Evolutionary conservation across 805 yeast species (phyloP), one percentile per base, ranked within the genome.

Genomic region (Ascoidea asiatica): DNA sequence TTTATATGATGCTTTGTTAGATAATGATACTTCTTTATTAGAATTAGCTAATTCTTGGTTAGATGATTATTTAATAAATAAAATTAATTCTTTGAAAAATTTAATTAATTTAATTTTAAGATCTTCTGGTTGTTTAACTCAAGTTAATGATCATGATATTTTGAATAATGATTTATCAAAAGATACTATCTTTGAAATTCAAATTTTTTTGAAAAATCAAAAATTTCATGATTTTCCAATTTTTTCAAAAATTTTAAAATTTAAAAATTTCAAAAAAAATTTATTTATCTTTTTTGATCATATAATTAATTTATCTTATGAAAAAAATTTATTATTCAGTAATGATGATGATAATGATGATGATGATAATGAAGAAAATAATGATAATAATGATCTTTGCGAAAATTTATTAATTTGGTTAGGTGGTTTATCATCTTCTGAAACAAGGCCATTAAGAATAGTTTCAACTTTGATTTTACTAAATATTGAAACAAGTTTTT

Each of bases 61-160:
- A 11, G 78, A 75, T 13, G 63, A 62, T 19, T 81, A 75, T 51
- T 63, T 59, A 39, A 61, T 56, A 8, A 63, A 66, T 46, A 59
- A 66, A 41, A 64, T 66, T 45, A 56, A 56, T 13, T 79, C 88
- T 2, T 60, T 84, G 43, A 72, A 77, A 39, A 75, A 74, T 36
- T 60, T 88, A 43, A 62, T 88, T 39, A 88, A 89, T 58, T 66
- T 87, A 42, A 52, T 85, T 1, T 62, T 89, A 38, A 67, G 88
- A 47, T 66, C 79, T 42, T 77, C 85, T 56, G 95, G 95, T 0
- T 80, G 88, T 42, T 67, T 75, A 19, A 67, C 77, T 1, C 73
- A 72, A 21, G 73, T 85, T 7, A 79, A 79, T 47, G 74, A 76
- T 21, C 95, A 89, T 58, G 96, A 88, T 57, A 78, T 86, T 42